phyloP scores from a whole-genome alignment of 805 yeast genomes.

The Kuraishia ogatae region DNA sequence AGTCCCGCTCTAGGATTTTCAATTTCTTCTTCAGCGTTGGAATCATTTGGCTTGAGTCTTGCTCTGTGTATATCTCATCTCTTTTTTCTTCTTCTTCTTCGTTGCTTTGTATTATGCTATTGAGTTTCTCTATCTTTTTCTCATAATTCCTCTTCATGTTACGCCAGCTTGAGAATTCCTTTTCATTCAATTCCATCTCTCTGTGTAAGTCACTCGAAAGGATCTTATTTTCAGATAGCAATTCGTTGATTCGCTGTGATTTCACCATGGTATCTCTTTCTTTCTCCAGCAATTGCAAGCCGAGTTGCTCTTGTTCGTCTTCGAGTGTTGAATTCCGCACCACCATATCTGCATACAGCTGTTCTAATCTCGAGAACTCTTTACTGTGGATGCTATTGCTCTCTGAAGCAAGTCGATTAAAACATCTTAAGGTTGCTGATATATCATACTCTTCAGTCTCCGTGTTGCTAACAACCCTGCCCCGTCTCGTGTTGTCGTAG shows the following conservation, averaged over 20 bases:
- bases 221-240: conserved; percentile 17
- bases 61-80: not conserved
- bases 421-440: not conserved
- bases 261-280: conserved; percentile 17
- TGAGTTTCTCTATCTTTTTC: conserved; percentile 14
- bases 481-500: not conserved
- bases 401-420: not conserved
- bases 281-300: conserved; percentile 20
- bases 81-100: conserved; percentile 4
- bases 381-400: not conserved
- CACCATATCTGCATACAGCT: conserved; percentile 20
- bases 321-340: conserved; percentile 19
- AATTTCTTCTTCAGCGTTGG: conserved; percentile 17
- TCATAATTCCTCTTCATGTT: conserved; percentile 17
- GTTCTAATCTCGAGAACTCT: conserved; percentile 18
- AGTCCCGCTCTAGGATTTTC: conserved; percentile 36
- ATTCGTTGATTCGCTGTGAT: conserved; percentile 16
- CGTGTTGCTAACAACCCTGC: not conserved
- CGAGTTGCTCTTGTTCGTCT: conserved; percentile 26
- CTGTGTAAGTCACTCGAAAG: conserved; percentile 15
- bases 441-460: not conserved
- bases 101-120: conserved; percentile 10
- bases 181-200: conserved; percentile 22
- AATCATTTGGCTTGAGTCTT: conserved; percentile 9
- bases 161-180: conserved; percentile 21